Conservation (phyloP, 2,329 filamentous ascomycete species). For the Ambrosiella beaveri region DNA sequence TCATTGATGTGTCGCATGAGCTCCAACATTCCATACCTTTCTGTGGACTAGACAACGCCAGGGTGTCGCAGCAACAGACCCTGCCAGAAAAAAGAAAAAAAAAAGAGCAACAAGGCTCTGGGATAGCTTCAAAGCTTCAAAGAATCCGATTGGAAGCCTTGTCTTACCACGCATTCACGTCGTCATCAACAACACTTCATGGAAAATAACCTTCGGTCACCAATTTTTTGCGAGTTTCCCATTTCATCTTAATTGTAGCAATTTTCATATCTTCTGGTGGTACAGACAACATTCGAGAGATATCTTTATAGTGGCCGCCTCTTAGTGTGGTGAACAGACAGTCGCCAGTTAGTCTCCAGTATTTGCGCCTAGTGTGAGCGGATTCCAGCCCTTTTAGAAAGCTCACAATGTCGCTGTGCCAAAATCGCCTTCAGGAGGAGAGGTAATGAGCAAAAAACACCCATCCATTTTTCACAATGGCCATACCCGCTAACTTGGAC, state of each 20-base stretch:
- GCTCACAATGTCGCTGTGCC: constrained; percentile 38
- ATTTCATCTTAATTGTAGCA: too few relatives aligned
- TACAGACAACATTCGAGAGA: too few relatives aligned
- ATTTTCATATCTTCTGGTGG: too few relatives aligned
- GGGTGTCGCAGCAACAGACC: neutral
- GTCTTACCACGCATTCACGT: neutral
- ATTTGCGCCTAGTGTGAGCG: neutral
- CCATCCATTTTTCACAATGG: constrained; percentile 5
- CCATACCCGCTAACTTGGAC: too few relatives aligned
- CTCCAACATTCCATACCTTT: neutral
- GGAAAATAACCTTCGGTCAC: too few relatives aligned
- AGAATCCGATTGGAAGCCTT: neutral
- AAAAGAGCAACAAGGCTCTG: constrained; percentile 1
- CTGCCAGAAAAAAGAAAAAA: neutral
- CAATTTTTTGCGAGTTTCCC: too few relatives aligned
- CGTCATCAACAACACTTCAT: neutral
- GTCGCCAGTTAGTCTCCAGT: too few relatives aligned
- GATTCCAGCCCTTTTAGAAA: neutral
- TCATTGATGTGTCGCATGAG: neutral
- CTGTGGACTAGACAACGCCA: neutral
- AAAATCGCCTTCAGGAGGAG: constrained; percentile 77
- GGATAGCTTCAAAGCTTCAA: neutral
- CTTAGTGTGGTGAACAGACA: too few relatives aligned
- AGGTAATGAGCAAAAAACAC: constrained; percentile 33
- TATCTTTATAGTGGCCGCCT: too few relatives aligned